These are phyloP conservation scores for Xylariaceae sp. DNA, from an alignment of 2,329 filamentous ascomycete species.

Conservation along the genomic window DNA sequence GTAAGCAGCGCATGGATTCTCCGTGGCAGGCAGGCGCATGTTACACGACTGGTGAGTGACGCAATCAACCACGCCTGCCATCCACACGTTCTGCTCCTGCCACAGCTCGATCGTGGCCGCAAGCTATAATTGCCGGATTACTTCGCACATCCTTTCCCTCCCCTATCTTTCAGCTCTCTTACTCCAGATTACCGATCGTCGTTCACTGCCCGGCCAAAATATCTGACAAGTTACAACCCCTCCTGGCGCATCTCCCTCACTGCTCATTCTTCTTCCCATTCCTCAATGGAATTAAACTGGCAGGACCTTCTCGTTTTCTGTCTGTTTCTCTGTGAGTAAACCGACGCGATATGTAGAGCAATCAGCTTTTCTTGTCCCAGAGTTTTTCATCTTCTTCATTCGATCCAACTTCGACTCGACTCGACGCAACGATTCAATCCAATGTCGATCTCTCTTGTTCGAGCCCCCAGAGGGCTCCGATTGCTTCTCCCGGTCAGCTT, in stretches of 20 bases:
- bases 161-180: neutral
- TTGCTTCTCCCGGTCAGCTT: slow-evolving; percentile 25
- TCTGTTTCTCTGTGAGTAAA: neutral
- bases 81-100: neutral
- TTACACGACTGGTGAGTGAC: neutral
- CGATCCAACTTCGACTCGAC: neutral
- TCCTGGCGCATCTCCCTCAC: slow-evolving; percentile 6
- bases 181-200: neutral
- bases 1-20: neutral
- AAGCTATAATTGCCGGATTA: slow-evolving; percentile 6
- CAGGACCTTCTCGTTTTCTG: neutral
- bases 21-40: neutral
- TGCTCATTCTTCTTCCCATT: slow-evolving; percentile 1
- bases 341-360: slow-evolving; percentile 3
- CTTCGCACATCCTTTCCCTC: neutral
- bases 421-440: slow-evolving; percentile 1
- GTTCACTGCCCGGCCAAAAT: neutral
- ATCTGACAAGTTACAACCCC: neutral
- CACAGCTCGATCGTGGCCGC: neutral
- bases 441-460: slow-evolving; percentile 16
- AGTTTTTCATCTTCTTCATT: neutral
- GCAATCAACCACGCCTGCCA: neutral
- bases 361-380: neutral
- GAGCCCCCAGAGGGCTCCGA: slow-evolving; percentile 19
- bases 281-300: neutral